These are phyloP conservation scores for Dactylellina cionopaga DNA, from an alignment of 2,329 filamentous ascomycete genomes.

Conservation along the genomic window DNA sequence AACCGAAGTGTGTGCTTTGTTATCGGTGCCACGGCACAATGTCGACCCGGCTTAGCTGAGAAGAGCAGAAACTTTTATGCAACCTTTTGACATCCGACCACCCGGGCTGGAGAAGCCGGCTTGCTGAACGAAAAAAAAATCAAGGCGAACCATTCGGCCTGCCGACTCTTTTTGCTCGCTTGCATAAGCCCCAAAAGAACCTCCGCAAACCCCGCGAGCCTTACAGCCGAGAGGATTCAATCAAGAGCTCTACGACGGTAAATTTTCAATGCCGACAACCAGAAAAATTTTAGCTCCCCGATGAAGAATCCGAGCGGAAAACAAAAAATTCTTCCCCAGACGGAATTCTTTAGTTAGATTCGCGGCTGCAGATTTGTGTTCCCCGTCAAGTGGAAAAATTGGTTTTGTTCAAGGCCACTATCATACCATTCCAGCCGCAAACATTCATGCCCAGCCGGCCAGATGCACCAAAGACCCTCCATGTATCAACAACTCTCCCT, in stretches of 20 bases:
- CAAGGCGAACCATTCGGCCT: conserved; percentile 51
- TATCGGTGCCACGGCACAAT: conserved; percentile 53
- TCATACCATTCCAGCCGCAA: conserved; percentile 53
- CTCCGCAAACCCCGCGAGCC: conserved; percentile 40
- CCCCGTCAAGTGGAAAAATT: conserved; percentile 5
- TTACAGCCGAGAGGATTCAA: conserved; percentile 44
- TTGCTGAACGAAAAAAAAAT: conserved; percentile 24
- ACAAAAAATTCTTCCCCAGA: background rate
- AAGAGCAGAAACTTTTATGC: conserved; percentile 34
- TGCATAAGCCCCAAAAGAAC: conserved; percentile 37
- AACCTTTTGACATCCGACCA: conserved; percentile 49
- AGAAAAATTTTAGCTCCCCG: conserved; percentile 10
- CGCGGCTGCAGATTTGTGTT: conserved; percentile 9
- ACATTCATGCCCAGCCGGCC: conserved; percentile 45
- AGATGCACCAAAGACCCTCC: conserved; percentile 19
- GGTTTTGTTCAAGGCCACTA: conserved; percentile 28
- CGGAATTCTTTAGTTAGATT: conserved; percentile 18
- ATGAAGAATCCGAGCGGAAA: background rate
- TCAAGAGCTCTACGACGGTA: conserved; percentile 35
- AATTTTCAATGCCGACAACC: conserved; percentile 13
- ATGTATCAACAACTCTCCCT: conserved; percentile 23
- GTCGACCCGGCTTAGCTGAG: conserved; percentile 48
- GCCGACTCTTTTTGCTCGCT: conserved; percentile 39
- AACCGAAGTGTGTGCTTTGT: conserved; percentile 21
- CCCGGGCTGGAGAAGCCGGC: conserved; percentile 38